These are phyloP conservation scores for Coemansia sp. DNA, from an alignment of 192 early-diverging fungal species.

Conservation along the genomic window DNA sequence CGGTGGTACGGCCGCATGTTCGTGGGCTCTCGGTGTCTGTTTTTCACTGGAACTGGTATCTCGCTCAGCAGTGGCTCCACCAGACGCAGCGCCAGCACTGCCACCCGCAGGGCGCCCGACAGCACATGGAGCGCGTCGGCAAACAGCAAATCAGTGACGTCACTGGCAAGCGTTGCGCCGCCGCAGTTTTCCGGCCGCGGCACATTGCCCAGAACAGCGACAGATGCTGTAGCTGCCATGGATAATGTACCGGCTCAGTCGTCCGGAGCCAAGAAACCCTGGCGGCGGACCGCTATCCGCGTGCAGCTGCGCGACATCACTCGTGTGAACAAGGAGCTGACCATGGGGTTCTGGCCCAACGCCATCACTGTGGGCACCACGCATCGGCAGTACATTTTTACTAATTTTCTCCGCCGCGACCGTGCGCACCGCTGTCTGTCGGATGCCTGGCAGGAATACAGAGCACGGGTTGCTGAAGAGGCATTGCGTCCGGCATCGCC, in stretches of 20 bases:
- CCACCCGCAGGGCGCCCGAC: background rate
- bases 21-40: constrained; percentile 18
- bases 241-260: background rate
- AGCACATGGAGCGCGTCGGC: background rate
- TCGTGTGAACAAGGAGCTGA: constrained; percentile 46
- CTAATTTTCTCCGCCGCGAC: constrained; percentile 49
- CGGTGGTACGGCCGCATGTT: constrained; percentile 52
- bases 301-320: constrained; percentile 38
- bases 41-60: constrained; percentile 38
- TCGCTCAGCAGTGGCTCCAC: constrained; percentile 9
- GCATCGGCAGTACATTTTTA: constrained; percentile 44
- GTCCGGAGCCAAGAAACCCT: constrained; percentile 12
- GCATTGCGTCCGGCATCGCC: background rate
- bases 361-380: constrained; percentile 37
- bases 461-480: background rate
- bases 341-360: constrained; percentile 49
- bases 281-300: constrained; percentile 36
- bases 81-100: constrained; percentile 7
- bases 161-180: constrained; percentile 1
- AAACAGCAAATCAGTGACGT: constrained; percentile 6
- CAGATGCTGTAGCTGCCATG: background rate
- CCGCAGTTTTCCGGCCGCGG: background rate
- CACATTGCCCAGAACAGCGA: background rate
- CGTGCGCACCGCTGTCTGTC: constrained; percentile 25
- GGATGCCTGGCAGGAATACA: constrained; percentile 16